Conservation (phyloP, 2,329 filamentous ascomycete genomes). For the Aspergillus candidus region DNA sequence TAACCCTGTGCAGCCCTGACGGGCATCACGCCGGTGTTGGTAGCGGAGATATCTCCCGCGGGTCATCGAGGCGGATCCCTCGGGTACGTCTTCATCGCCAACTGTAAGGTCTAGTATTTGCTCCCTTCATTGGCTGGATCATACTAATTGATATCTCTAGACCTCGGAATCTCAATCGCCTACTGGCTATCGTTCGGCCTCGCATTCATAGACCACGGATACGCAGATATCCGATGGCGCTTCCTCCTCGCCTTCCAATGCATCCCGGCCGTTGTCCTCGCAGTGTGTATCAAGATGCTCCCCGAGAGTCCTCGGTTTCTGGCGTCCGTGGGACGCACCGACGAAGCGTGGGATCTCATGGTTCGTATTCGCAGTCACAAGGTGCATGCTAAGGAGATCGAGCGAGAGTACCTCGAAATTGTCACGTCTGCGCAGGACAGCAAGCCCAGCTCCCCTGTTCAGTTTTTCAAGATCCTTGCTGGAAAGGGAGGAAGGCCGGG, state of each 20-base stretch:
- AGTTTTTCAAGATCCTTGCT: conserved; percentile 35
- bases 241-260: conserved; percentile 33
- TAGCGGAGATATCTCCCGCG: conserved; percentile 45
- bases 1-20: conserved; percentile 31
- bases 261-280: conserved; percentile 25
- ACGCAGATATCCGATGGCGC: conserved; percentile 30
- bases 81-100: conserved; percentile 49
- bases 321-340: conserved; percentile 34
- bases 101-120: conserved; percentile 28
- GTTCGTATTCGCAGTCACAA: conserved; percentile 27
- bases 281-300: conserved; percentile 25
- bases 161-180: conserved; percentile 43
- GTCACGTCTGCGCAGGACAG: conserved; percentile 24
- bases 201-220: conserved; percentile 28
- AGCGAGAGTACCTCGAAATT: conserved; percentile 34
- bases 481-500: conserved; percentile 27
- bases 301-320: conserved; percentile 30
- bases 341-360: conserved; percentile 44
- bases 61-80: conserved; percentile 44
- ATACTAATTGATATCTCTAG: conserved; percentile 12
- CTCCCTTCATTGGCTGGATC: background rate
- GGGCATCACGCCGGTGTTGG: conserved; percentile 46
- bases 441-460: conserved; percentile 31
- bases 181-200: conserved; percentile 35
- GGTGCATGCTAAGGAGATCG: conserved; percentile 22